phyloP scores from a whole-genome alignment of 192 early-diverging fungal genomes.

The Mortierella antarctica region DNA sequence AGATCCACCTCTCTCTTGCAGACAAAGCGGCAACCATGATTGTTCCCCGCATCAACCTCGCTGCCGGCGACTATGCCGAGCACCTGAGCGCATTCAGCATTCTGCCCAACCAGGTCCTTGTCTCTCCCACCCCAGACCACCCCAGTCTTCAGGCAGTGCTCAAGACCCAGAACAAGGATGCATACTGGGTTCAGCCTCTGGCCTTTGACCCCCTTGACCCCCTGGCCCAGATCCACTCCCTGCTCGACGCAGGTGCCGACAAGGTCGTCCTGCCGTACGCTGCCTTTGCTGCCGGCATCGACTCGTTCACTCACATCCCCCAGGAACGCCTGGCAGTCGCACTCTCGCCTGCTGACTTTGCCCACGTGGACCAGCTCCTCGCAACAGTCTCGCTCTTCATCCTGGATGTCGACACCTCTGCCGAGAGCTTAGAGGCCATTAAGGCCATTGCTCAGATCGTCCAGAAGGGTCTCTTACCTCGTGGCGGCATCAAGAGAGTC shows the following conservation, averaged over 20 bases:
- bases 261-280: conserved; percentile 56
- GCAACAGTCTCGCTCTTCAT: conserved; percentile 46
- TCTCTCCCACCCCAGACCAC: conserved; percentile 38
- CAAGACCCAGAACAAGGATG: conserved; percentile 37
- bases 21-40: conserved; percentile 19
- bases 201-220: conserved; percentile 52
- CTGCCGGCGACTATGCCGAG: conserved; percentile 22
- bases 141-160: conserved; percentile 35
- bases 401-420: conserved; percentile 22
- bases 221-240: conserved; percentile 48
- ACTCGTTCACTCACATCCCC: conserved; percentile 46
- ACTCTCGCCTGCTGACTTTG: conserved; percentile 18
- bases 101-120: conserved; percentile 46
- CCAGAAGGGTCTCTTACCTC: conserved; percentile 50
- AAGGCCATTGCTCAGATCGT: conserved; percentile 22
- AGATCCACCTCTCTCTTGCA: not conserved
- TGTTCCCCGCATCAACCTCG: conserved; percentile 39
- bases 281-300: conserved; percentile 29
- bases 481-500: conserved; percentile 54
- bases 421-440: conserved; percentile 30
- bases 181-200: conserved; percentile 57
- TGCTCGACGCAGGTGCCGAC: conserved; percentile 60
- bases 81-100: conserved; percentile 17
- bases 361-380: conserved; percentile 14
- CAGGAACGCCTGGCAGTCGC: conserved; percentile 58